Base-by-base conservation (phyloP, 2,329 filamentous ascomycete genomes). In the Anthostomella pinea region DNA sequence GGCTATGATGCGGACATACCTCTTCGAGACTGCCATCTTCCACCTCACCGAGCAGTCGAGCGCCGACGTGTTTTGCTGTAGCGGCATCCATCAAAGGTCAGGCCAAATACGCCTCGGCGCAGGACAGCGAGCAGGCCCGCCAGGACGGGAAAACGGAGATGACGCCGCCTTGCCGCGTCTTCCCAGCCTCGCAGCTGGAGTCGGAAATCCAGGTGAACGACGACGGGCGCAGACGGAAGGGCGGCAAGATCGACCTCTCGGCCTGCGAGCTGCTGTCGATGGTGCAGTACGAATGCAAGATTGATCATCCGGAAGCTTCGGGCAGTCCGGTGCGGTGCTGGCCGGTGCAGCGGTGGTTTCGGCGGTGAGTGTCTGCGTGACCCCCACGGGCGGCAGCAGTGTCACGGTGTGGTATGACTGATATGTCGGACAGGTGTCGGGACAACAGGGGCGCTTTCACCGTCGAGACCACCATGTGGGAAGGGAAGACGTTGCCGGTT, bases 401-500 rank as follows among this genome's bases (percentile, higher is more conserved):
- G n/a, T n/a, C n/a, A n/a, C n/a, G n/a, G n/a, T n/a, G n/a, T n/a
- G n/a, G n/a, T n/a, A n/a, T n/a, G n/a, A n/a, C n/a, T n/a, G 21
- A 7, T 22, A 22, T 13, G 6, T 21, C 40, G 33, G 45, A 42
- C 42, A 83, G 79, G 49, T 83, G 79, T 57, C 64, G 66, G 40
- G 77, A 81, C 58, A 70, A 63, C 49, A 74, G 75, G 10, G 75
- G 74, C 4, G 63, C 40, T 6, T 83, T 83, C 49, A 72, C 67
- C 56, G 73, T 81, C 27, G 79, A 83, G 62, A 83, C 79, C 16
- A 83, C 79, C 9, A 68, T 70, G 27, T 83, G 78, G 79, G 78
- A 83, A 60, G 67, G 59, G 41, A 56, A 54, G 41, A 48, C 10
- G 22, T 22, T 18, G 29, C 18, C 14, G 25, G 11, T 14, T 29